Evolutionary conservation across 805 yeast genomes (phyloP), one percentile per base, ranked within the genome.

Genomic region (Myxozyma neotropica): DNA sequence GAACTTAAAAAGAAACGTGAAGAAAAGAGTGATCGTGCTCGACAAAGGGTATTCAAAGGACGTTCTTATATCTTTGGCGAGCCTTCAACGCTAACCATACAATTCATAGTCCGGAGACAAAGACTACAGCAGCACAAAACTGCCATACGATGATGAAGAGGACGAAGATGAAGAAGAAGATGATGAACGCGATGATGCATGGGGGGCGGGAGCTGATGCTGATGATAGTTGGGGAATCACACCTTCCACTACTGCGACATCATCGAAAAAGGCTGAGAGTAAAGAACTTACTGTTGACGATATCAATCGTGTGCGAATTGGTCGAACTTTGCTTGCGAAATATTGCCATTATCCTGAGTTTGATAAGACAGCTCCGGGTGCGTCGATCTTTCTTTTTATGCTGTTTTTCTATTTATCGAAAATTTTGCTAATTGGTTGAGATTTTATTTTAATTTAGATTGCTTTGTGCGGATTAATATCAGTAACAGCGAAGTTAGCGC

Each of bases 331-430:
- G 66, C 81, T 91, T 45, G 82, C 85, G 40, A 87, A 86, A 71
- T 89, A 79, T 71, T 83, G 92, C 70, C 91, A 85, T 72, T 86
- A 91, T 73, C 92, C 94, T 12, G 91, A 84, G 35, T 92, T 95
- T 72, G 84, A 81, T 47, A 84, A 82, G 19, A 80, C 81, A 0
- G 81, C 89, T 15, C 78, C 81, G 19, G 95, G 89, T 21, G 29
- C 19, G 61, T n/a, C n/a, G n/a, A n/a, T n/a, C n/a, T n/a, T n/a
- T n/a, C n/a, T n/a, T n/a, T n/a, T n/a, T n/a, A n/a, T n/a, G n/a
- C n/a, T n/a, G n/a, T n/a, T n/a, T n/a, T n/a, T n/a, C 24, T 7
- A 33, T 3, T 6, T 10, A 12, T 36, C 33, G 33, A 29, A 6
- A 6, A 10, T 29, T 29, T 7, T 29, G 10, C 6, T 29, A 29